Evolutionary conservation across 257 asterid species (phyloP), one percentile per base, ranked within the genome.

Genomic region (Solanum neorickii): DNA sequence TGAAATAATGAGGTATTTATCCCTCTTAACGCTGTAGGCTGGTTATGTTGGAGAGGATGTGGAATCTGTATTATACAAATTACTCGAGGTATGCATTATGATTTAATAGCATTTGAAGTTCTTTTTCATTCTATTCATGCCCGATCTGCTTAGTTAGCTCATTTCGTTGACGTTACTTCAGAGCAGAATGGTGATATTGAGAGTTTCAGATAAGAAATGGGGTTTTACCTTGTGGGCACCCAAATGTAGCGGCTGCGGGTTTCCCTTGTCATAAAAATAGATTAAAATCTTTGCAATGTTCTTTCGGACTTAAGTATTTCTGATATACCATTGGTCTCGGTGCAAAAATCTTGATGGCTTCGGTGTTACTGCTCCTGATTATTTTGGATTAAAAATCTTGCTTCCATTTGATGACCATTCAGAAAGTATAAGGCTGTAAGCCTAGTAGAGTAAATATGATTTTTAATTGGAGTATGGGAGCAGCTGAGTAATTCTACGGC

Each of bases 1-100:
- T 31, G 23, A 18, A 80, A 29, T 47, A 27, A 49, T 49, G 42
- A 80, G 85, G 85, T 29, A 49, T 49, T 29, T 18, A 47, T 49
- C 41, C 66, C 68, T 84, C 25, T 44, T 83, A 86, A 52, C 74
- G 86, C 86, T 89, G 82, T 95, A 96, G 99, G 98, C 98, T 82
- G 99, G 99, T 86, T 96, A 96, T 92, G 97, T 94, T 47, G 99
- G 99, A 65, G 98, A 96, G 92, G 99, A 96, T 91, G 99, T 94
- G 90, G 99, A 95, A 89, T 96, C 99, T 82, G 87, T 96, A 86
- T 88, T 96, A 86, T 92, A 90, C 93, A 95, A 95, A 89, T 89
- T 96, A 88, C 98, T 96, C 84, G 90, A 29, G 98, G 99, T 96
- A 92, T 87, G 93, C 73, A 85, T 59, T 16, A 25, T 12, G 12